Evolutionary conservation across 768 basidiomycete genomes (phyloP).

Genomic region (Boletus fagicola): DNA sequence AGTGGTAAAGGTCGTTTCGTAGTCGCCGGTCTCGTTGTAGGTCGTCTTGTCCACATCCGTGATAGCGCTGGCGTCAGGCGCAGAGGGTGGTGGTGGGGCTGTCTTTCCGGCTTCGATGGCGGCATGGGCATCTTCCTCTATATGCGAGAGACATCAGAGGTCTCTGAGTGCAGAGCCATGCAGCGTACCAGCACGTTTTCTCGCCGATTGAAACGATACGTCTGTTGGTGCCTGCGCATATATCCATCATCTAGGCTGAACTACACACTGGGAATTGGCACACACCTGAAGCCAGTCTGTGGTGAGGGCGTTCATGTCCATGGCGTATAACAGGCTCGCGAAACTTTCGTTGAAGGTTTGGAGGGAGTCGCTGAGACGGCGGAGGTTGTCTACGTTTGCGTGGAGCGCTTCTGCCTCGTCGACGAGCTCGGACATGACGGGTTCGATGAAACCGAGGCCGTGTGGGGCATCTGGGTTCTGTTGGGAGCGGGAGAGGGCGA

Average conservation of each 20-base stretch:
- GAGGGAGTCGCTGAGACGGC: conserved; percentile 69
- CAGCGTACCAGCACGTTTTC: conserved; percentile 55
- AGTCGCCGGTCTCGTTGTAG: conserved; percentile 28
- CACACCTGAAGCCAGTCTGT: conserved; percentile 85
- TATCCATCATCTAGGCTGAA: neutral
- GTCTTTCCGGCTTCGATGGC: conserved; percentile 54
- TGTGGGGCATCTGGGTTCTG: conserved; percentile 73
- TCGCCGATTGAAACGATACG: conserved; percentile 57
- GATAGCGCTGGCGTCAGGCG: conserved; percentile 9
- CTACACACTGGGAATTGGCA: neutral
- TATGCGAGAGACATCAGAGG: neutral
- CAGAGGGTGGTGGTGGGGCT: conserved; percentile 31
- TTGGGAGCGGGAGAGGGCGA: conserved; percentile 72
- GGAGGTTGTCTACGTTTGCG: conserved; percentile 69
- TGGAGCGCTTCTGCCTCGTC: conserved; percentile 86
- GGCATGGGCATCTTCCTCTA: conserved; percentile 57
- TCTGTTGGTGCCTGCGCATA: conserved; percentile 53
- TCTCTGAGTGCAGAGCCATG: neutral
- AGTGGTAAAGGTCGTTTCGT: conserved; percentile 37
- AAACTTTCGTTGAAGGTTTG: conserved; percentile 91
- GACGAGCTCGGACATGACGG: conserved; percentile 78
- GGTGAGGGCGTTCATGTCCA: conserved; percentile 95
- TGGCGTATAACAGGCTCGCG: conserved; percentile 85
- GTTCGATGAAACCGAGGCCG: conserved; percentile 82
- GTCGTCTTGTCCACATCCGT: conserved; percentile 33